Evolutionary conservation across 2,329 filamentous ascomycete species (phyloP), one percentile per base, ranked within the genome.

Genomic region (Sporothrix pseudoabietina): DNA sequence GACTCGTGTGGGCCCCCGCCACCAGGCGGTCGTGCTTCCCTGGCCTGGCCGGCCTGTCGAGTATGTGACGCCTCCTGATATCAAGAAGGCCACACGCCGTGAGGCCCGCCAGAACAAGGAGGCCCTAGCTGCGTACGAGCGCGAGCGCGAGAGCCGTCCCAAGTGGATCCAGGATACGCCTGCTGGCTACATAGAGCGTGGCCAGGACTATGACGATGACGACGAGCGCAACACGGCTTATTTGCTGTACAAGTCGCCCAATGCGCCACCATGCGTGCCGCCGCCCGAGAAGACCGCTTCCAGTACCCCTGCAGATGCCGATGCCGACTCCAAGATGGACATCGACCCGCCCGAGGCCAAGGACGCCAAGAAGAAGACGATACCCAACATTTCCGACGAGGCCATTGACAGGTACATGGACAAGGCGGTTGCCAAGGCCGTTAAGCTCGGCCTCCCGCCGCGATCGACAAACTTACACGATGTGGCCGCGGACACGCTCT

Each of bases 111-210:
- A 91, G 61, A 90, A 91, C 35, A 97, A 96, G 80, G 94, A 97
- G 77, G 89, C 91, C 0, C 84, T 92, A 71, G 92, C 93, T 49
- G 91, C 91, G 2, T 84, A 94, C 7, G 95, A 98, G 81, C 91
- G 91, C 8, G 94, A 98, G 76, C 94, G 92, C 77, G 93, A 94
- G 72, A 93, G 91, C 76, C 90, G 94, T 26, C 95, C 95, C 0
- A 96, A 94, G 81, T 98, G 94, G 94, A 87, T 98, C 44, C 91
- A 97, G 84, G 96, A 98, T 78, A 93, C 96, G 80, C 96, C 96
- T 0, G 83, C 88, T 3, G 96, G 96, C 7, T 99, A 97, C 79
- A 87, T 97, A 22, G 87, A 87, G 70, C 91, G 96, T 74, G 96
- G 96, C 35, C 92, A 94, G 77, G 95, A 98, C 80, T 80, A 87